A percentile compares a stretch with the other conserved stretches of the same genome.
Evolutionary conservation across 352 stramenopile genomes (phyloP).

Genomic region (Phytophthora cryptogea): DNA sequence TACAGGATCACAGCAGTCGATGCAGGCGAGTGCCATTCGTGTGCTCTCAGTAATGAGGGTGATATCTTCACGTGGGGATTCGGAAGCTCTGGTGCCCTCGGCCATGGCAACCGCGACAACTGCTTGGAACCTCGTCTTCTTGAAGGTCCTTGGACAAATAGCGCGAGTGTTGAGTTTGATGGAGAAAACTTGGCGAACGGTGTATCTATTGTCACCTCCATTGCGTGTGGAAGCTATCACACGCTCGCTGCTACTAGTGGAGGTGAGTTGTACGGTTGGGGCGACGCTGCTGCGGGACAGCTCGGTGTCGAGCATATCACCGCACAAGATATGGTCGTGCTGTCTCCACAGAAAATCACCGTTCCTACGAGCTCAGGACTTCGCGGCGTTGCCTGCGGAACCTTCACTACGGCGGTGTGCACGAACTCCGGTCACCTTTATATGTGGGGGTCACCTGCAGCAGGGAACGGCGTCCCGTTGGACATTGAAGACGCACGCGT

Average conservation of each 20-base stretch:
- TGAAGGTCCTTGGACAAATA: constrained; percentile 35
- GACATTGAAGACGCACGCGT: constrained; percentile 56
- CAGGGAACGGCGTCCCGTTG: constrained; percentile 66
- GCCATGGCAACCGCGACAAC: constrained; percentile 67
- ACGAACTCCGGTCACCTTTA: constrained; percentile 64
- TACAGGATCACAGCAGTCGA: constrained; percentile 56
- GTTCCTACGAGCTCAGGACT: constrained; percentile 34
- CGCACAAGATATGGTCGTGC: constrained; percentile 58
- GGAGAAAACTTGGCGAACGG: constrained; percentile 6
- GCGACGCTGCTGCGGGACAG: constrained; percentile 74
- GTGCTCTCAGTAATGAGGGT: constrained; percentile 59
- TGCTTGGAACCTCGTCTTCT: constrained; percentile 47
- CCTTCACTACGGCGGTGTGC: constrained; percentile 63
- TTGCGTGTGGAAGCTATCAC: constrained; percentile 82
- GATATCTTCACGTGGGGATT: constrained; percentile 89
- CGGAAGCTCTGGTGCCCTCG: constrained; percentile 79
- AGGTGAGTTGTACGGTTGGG: constrained; percentile 76
- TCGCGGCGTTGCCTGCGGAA: constrained; percentile 57
- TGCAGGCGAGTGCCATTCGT: constrained; percentile 84
- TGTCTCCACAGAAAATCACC: constrained; percentile 50
- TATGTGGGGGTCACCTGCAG: constrained; percentile 71
- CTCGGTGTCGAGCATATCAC: constrained; percentile 56
- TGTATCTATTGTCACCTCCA: constrained; percentile 24
- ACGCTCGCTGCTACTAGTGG: constrained; percentile 57
- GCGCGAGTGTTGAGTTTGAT: constrained; percentile 11